These are phyloP conservation scores for Colletotrichum cereale DNA, from an alignment of 2,329 filamentous ascomycete genomes.

Conservation along the genomic window DNA sequence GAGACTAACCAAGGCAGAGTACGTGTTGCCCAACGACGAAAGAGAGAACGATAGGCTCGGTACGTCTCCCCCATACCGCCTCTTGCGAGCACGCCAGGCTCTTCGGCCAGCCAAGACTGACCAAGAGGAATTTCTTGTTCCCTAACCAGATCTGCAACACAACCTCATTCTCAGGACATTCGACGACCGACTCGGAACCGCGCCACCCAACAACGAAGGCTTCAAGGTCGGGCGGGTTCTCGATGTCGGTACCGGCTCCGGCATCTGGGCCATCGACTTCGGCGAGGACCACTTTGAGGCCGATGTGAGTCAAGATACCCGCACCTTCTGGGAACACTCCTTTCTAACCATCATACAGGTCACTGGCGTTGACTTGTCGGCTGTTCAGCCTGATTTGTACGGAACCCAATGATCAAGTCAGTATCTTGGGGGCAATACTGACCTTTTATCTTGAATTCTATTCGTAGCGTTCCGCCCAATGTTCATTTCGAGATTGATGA, in stretches of 20 bases:
- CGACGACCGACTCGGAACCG: slow-evolving; percentile 46
- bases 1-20: slow-evolving; percentile 12
- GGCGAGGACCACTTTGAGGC: slow-evolving; percentile 48
- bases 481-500: slow-evolving; percentile 59
- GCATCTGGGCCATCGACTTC: slow-evolving; percentile 45
- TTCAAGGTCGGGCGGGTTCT: slow-evolving; percentile 38
- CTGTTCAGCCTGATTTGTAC: slow-evolving; percentile 59
- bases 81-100: too few species aligned
- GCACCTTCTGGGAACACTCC: too few species aligned
- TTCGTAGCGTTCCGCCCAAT: slow-evolving; percentile 55
- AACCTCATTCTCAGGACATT: slow-evolving; percentile 50
- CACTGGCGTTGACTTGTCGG: slow-evolving; percentile 68
- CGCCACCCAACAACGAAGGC: slow-evolving; percentile 43
- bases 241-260: slow-evolving; percentile 45
- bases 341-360: slow-evolving; percentile 43
- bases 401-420: slow-evolving; percentile 52
- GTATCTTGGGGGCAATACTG: neutral
- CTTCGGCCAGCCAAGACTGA: neutral
- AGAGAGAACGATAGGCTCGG: slow-evolving; percentile 29
- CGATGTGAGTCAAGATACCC: slow-evolving; percentile 37
- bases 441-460: neutral
- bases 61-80: too few species aligned
- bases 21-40: slow-evolving; percentile 26
- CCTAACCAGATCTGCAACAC: slow-evolving; percentile 50
- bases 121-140: fast-evolving